These are phyloP conservation scores for Trypanosoma boissoni DNA, from an alignment of 208 protist genomes.

Conservation along the genomic window DNA sequence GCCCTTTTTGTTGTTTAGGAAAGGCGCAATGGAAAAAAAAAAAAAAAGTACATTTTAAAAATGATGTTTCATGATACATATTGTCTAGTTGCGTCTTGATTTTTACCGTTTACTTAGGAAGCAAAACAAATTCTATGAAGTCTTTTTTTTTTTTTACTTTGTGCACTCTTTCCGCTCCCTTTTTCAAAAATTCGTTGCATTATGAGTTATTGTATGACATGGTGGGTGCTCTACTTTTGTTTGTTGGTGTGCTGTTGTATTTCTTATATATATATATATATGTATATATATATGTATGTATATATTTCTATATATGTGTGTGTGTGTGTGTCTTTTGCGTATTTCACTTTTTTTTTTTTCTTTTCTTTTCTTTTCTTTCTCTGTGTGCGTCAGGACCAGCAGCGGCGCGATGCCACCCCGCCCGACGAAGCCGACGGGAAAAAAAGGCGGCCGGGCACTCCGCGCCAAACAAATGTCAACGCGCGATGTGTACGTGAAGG, in stretches of 20 bases:
- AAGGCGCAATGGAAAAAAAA: constrained; percentile 2
- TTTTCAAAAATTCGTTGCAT: no score
- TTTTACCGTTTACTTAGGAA: no score
- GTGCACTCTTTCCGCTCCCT: no score
- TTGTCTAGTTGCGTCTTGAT: no score
- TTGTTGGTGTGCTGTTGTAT: no score
- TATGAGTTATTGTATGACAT: no score
- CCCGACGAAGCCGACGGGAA: constrained; percentile 18
- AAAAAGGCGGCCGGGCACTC: constrained; percentile 21
- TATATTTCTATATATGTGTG: constrained; percentile 1
- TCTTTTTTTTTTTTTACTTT: no score
- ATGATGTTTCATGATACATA: no score
- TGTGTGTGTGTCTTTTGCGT: neutral
- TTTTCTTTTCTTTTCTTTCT: constrained; percentile 20
- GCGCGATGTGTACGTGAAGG: constrained; percentile 74
- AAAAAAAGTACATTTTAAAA: no score
- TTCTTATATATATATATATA: no score
- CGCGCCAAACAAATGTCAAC: constrained; percentile 29
- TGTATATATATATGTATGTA: neutral
- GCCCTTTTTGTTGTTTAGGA: neutral
- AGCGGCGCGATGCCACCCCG: constrained; percentile 18
- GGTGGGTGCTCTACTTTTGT: no score
- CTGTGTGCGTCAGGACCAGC: constrained; percentile 8
- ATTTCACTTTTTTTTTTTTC: constrained; percentile 4
- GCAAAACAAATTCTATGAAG: no score